A percentile compares a stretch with the other conserved stretches of the same genome.
These are phyloP conservation scores for Neospora caninum DNA, from an alignment of 169 alveolate genomes.

Conservation along the genomic window DNA sequence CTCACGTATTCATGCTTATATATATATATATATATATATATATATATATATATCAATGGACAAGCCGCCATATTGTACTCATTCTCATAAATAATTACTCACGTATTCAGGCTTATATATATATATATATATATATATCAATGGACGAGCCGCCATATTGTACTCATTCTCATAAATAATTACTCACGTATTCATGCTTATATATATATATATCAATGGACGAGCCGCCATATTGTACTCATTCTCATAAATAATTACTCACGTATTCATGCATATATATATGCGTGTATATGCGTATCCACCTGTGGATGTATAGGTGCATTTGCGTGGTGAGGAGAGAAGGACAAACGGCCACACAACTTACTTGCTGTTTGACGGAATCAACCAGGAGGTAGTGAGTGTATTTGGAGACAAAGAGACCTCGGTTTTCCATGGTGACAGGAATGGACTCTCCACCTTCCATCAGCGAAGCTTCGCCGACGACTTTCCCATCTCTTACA, in stretches of 20 bases:
- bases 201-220: not conserved
- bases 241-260: not conserved
- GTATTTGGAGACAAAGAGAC: slow-evolving; percentile 27
- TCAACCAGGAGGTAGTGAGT: slow-evolving; percentile 29
- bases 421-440: slow-evolving; percentile 18
- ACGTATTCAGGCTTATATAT: not conserved
- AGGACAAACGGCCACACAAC: not conserved
- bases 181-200: not conserved
- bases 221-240: not conserved
- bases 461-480: slow-evolving; percentile 16
- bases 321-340: no score
- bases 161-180: no score
- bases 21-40: no score
- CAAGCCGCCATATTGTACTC: not conserved
- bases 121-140: not conserved
- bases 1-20: not conserved
- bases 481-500: not conserved
- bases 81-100: not conserved
- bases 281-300: not conserved
- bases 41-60: not conserved
- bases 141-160: no score
- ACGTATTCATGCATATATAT: not conserved
- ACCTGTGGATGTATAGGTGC: not conserved
- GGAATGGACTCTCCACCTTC: slow-evolving; percentile 7
- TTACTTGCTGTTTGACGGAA: slow-evolving; percentile 21